Conservation (phyloP, 2,329 filamentous ascomycete genomes). For the Fusarium longipes region DNA sequence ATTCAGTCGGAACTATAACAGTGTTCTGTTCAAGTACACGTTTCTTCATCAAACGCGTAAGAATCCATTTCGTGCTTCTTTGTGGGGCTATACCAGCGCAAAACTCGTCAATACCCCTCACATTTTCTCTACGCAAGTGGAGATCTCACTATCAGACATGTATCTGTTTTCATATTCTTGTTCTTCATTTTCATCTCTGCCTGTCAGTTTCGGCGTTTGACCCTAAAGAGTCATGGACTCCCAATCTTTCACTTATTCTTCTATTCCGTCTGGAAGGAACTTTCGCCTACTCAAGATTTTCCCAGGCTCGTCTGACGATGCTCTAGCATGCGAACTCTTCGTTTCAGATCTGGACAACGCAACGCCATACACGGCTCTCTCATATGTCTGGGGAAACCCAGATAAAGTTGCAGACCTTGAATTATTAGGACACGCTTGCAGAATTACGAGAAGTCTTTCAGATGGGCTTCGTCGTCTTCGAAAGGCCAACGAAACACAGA, state of each 20-base stretch:
- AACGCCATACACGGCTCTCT: slow-evolving; percentile 3
- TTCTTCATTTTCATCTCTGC: rapidly evolving
- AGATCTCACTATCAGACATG: not conserved
- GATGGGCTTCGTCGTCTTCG: slow-evolving; percentile 10
- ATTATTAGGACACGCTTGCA: not conserved
- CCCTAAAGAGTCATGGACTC: not conserved
- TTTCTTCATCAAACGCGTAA: not conserved
- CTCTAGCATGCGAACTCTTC: slow-evolving; percentile 7
- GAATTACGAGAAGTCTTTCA: slow-evolving; percentile 1
- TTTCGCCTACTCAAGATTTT: slow-evolving; percentile 1
- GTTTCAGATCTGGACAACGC: not conserved
- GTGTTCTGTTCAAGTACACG: too few species aligned
- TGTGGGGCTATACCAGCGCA: not conserved
- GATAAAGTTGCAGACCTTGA: not conserved
- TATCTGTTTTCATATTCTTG: not conserved
- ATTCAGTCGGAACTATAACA: too few species aligned
- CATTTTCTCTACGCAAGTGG: not conserved
- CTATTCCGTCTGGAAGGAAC: not conserved
- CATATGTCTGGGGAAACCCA: not conserved
- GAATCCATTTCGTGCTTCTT: not conserved
- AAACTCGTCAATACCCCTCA: not conserved
- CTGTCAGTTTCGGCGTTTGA: rapidly evolving
- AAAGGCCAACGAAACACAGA: not conserved
- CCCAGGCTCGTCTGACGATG: not conserved
- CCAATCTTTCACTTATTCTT: not conserved